These are phyloP conservation scores for Toxicodendron radicans DNA, from an alignment of 345 rosid genomes.

Conservation along the genomic window DNA sequence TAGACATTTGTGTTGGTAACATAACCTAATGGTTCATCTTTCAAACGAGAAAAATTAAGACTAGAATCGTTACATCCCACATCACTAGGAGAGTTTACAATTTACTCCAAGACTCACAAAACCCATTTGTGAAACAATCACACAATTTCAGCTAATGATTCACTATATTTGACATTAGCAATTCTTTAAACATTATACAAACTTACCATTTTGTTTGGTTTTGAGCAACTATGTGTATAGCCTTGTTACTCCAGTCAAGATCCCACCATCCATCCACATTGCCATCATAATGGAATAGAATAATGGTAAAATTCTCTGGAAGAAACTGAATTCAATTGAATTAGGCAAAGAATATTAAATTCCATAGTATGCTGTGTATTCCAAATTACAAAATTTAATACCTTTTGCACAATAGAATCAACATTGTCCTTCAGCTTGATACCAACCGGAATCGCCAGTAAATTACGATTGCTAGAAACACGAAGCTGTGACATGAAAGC, in stretches of 20 bases:
- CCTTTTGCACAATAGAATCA: conserved; percentile 73
- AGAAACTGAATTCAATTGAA: conserved; percentile 76
- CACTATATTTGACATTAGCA: background rate
- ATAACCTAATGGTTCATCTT: background rate
- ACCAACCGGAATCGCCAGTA: conserved; percentile 94
- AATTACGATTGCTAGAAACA: conserved; percentile 42
- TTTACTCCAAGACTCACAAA: background rate
- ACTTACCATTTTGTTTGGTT: conserved; percentile 94
- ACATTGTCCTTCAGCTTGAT: conserved; percentile 79
- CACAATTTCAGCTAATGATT: background rate
- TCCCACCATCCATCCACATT: conserved; percentile 80
- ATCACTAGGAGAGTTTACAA: background rate
- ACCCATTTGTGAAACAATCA: background rate
- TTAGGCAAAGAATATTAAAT: conserved; percentile 30
- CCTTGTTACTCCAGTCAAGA: conserved; percentile 77
- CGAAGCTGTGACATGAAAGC: conserved; percentile 36
- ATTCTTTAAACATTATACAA: conserved; percentile 4
- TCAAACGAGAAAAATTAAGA: background rate
- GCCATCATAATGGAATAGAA: conserved; percentile 93
- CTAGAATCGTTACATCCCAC: background rate
- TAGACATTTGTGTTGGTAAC: background rate
- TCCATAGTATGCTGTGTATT: background rate
- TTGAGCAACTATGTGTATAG: conserved; percentile 82
- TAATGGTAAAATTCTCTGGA: conserved; percentile 81
- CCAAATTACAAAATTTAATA: conserved; percentile 28